A percentile compares a stretch with the other conserved stretches of the same genome.
Conservation (phyloP, 768 basidiomycete genomes). For the Mycena vitilis region DNA sequence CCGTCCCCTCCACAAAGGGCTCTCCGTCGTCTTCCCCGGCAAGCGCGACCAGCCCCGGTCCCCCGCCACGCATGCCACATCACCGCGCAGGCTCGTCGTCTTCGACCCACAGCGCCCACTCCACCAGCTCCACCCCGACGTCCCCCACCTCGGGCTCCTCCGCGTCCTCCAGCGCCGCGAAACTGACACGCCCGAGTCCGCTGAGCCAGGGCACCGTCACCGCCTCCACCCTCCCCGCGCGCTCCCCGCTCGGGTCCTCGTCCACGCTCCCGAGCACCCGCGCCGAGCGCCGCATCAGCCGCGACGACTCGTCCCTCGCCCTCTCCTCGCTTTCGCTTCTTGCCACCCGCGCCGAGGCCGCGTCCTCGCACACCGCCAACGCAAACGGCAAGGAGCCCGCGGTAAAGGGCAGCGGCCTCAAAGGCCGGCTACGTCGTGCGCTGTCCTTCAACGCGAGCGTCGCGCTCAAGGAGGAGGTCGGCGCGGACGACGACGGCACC, state of each 20-base stretch:
- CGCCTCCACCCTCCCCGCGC: slow-evolving; percentile 29
- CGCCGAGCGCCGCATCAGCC: slow-evolving; percentile 63
- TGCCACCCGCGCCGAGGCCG: slow-evolving; percentile 29
- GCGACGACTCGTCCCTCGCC: slow-evolving; percentile 45
- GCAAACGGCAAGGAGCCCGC: slow-evolving; percentile 34
- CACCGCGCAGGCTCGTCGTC: slow-evolving; percentile 42
- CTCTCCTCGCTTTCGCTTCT: slow-evolving; percentile 34
- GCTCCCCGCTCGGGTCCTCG: slow-evolving; percentile 27
- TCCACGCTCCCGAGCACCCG: slow-evolving; percentile 46
- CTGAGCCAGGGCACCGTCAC: slow-evolving; percentile 45
- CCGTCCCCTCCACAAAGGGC: slow-evolving; percentile 43
- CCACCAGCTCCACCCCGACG: slow-evolving; percentile 39
- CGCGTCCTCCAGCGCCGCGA: slow-evolving; percentile 37
- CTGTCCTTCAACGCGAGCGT: slow-evolving; percentile 72
- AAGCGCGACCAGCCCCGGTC: slow-evolving; percentile 45
- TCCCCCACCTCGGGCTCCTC: slow-evolving; percentile 38
- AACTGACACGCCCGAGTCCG: slow-evolving; percentile 46
- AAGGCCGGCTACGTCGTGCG: slow-evolving; percentile 80
- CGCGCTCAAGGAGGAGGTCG: slow-evolving; percentile 68
- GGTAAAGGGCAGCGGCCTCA: slow-evolving; percentile 72
- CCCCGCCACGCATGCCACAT: slow-evolving; percentile 46
- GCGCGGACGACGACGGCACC: slow-evolving; percentile 46
- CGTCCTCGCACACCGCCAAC: not conserved
- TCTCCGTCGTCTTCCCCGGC: slow-evolving; percentile 45
- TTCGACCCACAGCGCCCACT: slow-evolving; percentile 37